Evolutionary conservation across 306 rosid species (phyloP).

Genomic region (Glycine soja): DNA sequence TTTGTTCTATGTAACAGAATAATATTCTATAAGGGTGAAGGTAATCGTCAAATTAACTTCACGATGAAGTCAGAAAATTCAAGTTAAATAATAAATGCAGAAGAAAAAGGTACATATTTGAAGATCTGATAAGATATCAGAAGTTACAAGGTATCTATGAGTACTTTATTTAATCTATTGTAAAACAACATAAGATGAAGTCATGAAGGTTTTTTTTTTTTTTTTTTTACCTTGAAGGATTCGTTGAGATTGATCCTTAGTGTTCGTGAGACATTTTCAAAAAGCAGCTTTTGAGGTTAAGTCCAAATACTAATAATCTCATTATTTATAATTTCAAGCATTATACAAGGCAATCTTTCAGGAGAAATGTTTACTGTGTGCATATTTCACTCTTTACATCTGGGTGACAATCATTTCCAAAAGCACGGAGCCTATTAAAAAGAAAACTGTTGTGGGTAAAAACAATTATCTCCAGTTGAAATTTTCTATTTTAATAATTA

Average conservation of each 20-base stretch:
- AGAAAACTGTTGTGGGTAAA: conserved; percentile 79
- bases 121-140: neutral
- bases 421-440: conserved; percentile 65
- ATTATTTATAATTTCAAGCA: conserved; percentile 16
- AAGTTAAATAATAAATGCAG: neutral
- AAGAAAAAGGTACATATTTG: conserved; percentile 18
- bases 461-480: conserved; percentile 82
- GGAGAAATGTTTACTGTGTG: conserved; percentile 58
- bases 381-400: conserved; percentile 68
- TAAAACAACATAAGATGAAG: conserved; percentile 2
- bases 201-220: neutral
- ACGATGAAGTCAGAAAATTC: neutral
- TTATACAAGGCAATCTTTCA: neutral
- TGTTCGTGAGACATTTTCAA: conserved; percentile 13
- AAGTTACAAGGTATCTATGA: neutral
- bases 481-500: too few relatives aligned
- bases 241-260: neutral
- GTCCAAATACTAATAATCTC: neutral
- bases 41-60: neutral
- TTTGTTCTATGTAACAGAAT: neutral
- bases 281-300: neutral
- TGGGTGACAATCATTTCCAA: conserved; percentile 82
- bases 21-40: conserved; percentile 3
- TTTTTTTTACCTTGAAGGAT: neutral
- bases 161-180: neutral